Percentiles rank a stretch among this genome's conserved stretches.
Conservation (phyloP, 164 flowering plant genomes). For the Akebia trifoliata region DNA sequence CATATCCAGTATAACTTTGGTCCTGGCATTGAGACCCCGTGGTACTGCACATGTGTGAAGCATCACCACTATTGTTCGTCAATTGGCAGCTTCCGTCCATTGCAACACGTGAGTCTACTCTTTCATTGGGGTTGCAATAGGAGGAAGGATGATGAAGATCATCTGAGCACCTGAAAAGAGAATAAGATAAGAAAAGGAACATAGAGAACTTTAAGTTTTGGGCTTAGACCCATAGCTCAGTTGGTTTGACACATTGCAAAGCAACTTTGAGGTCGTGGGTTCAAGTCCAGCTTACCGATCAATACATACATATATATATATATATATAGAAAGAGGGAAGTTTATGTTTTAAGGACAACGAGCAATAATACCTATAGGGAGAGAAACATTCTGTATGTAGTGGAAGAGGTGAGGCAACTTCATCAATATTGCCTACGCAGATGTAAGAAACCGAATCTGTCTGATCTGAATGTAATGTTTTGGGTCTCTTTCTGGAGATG, state of each 20-base stretch:
- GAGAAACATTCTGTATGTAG: no score
- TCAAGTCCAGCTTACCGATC: no score
- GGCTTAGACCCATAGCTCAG: no score
- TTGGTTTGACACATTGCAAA: background rate
- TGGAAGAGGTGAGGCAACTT: constrained; percentile 15
- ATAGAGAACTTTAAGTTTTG: background rate
- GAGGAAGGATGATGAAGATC: constrained; percentile 14
- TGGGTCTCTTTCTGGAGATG: constrained; percentile 27
- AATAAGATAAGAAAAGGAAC: background rate
- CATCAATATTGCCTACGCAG: constrained; percentile 13
- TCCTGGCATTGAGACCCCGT: constrained; percentile 22
- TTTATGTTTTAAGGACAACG: background rate
- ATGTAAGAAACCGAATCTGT: constrained; percentile 4
- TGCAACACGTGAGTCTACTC: constrained; percentile 23
- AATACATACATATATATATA: no score
- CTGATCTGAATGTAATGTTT: constrained; percentile 6
- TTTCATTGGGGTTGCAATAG: constrained; percentile 21
- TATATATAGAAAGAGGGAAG: no score
- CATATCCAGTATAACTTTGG: constrained; percentile 23
- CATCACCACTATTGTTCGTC: constrained; percentile 24
- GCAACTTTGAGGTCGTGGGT: no score
- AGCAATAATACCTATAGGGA: constrained; percentile 19
- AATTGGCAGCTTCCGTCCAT: constrained; percentile 39
- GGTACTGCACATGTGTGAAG: constrained; percentile 17
- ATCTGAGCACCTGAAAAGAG: constrained; percentile 19